A percentile compares a stretch with the other conserved stretches of the same genome.
Conservation (phyloP, 1,139 yeast genomes). For the Magnusiomyces tetraspermus region DNA sequence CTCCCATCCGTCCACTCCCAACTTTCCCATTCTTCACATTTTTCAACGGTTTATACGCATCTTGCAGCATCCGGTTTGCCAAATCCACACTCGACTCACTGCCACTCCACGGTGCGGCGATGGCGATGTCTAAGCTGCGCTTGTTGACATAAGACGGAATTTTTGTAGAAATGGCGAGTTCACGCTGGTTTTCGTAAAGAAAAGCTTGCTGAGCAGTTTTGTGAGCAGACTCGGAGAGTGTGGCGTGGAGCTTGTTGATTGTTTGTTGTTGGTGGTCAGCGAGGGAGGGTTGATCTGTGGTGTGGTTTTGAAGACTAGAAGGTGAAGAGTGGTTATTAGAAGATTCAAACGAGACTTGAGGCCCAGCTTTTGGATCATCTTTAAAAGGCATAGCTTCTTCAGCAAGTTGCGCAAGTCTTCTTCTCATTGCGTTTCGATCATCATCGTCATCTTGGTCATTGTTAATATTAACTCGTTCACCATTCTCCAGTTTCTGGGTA, state of each 20-base stretch:
- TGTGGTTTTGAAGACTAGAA: too few species aligned
- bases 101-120: slow-evolving; percentile 61
- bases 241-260: slow-evolving; percentile 15
- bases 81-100: slow-evolving; percentile 44
- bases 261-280: slow-evolving; percentile 2
- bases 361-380: slow-evolving; percentile 31
- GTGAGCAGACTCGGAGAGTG: slow-evolving; percentile 20
- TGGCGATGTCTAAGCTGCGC: slow-evolving; percentile 47
- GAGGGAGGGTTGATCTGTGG: too few species aligned
- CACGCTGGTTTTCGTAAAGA: slow-evolving; percentile 32
- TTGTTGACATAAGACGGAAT: slow-evolving; percentile 41
- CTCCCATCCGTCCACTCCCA: too few species aligned
- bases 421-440: slow-evolving; percentile 31
- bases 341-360: too few species aligned
- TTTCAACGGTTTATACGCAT: slow-evolving; percentile 45
- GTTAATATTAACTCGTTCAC: too few species aligned
- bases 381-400: slow-evolving; percentile 34
- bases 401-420: slow-evolving; percentile 35
- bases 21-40: too few species aligned
- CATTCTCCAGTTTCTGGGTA: too few species aligned
- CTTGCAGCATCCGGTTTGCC: slow-evolving; percentile 54
- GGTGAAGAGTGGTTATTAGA: too few species aligned
- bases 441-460: too few species aligned
- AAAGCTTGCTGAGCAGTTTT: slow-evolving; percentile 13
- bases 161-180: slow-evolving; percentile 32